Conservation (phyloP, 2,329 filamentous ascomycete genomes). For the Fusarium praegraminearum region DNA sequence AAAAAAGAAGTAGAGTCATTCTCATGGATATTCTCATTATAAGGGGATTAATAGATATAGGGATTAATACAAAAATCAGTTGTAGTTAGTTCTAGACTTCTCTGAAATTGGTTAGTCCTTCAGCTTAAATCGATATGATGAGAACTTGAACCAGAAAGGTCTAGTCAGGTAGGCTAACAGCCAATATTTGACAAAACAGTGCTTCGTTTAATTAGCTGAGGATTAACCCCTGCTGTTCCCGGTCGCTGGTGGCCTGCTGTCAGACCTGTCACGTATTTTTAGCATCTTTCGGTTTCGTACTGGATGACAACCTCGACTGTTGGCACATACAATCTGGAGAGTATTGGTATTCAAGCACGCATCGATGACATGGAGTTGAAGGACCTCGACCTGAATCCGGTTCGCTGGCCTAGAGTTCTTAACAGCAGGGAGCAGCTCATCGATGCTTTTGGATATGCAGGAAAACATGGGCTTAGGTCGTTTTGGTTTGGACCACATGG, state of each 20-base stretch:
- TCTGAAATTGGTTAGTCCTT: neutral
- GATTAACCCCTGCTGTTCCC: neutral
- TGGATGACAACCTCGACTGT: too few relatives aligned
- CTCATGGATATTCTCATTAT: neutral
- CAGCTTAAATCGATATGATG: neutral
- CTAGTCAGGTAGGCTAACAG: neutral
- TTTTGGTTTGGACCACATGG: neutral
- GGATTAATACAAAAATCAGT: neutral
- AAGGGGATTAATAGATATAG: neutral
- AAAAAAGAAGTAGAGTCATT: neutral
- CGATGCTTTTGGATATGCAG: neutral
- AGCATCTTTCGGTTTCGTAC: neutral
- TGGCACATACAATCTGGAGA: neutral
- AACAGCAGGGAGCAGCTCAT: neutral
- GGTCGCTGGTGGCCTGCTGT: too few relatives aligned
- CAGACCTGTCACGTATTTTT: too few relatives aligned
- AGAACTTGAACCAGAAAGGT: neutral
- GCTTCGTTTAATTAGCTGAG: too few relatives aligned
- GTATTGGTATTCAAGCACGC: neutral
- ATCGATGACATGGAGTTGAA: too few relatives aligned
- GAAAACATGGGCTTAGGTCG: too few relatives aligned
- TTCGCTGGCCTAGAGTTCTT: too few relatives aligned
- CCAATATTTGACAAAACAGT: too few relatives aligned
- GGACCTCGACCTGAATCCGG: too few relatives aligned
- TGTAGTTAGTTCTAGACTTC: neutral